phyloP scores from a whole-genome alignment of 1,284 basidiomycete genomes.

The Ganoderma lucidum region DNA sequence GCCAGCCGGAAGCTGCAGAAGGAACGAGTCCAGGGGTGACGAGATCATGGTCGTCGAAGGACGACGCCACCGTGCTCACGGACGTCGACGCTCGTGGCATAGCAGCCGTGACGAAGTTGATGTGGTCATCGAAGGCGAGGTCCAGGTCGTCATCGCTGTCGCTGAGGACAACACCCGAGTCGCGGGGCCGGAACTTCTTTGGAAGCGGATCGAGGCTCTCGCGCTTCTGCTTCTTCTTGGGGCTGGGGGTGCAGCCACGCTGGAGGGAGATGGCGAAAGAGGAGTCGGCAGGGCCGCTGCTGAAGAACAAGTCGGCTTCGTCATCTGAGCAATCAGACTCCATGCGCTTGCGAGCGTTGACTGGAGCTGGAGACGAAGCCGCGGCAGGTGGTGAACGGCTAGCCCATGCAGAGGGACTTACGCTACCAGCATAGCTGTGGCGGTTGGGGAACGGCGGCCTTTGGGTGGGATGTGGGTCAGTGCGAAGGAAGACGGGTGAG shows the following conservation, averaged over 20 bases:
- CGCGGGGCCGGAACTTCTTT: constrained; percentile 75
- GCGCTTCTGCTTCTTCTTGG: constrained; percentile 51
- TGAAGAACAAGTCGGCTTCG: constrained; percentile 70
- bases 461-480: constrained; percentile 21
- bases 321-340: constrained; percentile 46
- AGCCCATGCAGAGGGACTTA: constrained; percentile 21
- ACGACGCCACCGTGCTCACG: constrained; percentile 65
- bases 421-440: constrained; percentile 64
- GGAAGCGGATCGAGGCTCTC: constrained; percentile 51
- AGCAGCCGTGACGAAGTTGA: constrained; percentile 40
- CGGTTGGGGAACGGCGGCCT: constrained; percentile 51
- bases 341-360: constrained; percentile 28
- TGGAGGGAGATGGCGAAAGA: constrained; percentile 63
- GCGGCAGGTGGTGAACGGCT: constrained; percentile 27
- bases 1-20: constrained; percentile 67
- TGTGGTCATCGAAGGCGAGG: constrained; percentile 24
- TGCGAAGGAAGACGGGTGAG: constrained; percentile 26
- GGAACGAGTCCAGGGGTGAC: constrained; percentile 72
- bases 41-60: constrained; percentile 62
- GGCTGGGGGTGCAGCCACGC: constrained; percentile 64
- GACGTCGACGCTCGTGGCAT: constrained; percentile 68
- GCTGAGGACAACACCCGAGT: constrained; percentile 68
- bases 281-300: constrained; percentile 45
- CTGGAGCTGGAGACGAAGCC: constrained; percentile 32
- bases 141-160: constrained; percentile 61